Base-by-base conservation (phyloP, 2,329 filamentous ascomycete species). In the Sclerotinia sclerotiorum region DNA sequence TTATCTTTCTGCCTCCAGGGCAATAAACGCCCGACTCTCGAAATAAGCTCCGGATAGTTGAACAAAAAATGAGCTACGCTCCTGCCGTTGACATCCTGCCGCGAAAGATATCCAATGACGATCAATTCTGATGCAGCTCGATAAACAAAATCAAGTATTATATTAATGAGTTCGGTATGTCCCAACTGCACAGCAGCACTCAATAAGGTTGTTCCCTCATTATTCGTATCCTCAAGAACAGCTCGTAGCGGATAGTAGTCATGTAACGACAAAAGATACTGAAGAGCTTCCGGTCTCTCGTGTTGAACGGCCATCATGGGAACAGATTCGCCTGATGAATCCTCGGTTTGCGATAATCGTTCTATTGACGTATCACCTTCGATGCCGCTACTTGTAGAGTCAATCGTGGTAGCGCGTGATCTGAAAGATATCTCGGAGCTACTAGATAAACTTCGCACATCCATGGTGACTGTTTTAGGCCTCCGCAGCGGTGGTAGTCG, bases 41-140 rank as follows among this genome's bases (percentile, higher is more conserved):
- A 81, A 73, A 99, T 95, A 27, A 99, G 82, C 65, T 86, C 84
- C 2, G 95, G 95, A 11, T 92, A 90, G 76, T 97, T 91, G 81
- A 99, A 99, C 21, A 99, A 84, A 78, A 99, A 99, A 79, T 99
- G 95, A n/a, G 90, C 95, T 65, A 92, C 87, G 70, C 93, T 97
- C 73, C 95, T 89, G 29, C 94, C 95, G 82, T 93, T 90, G 49
- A 86, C 87, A 76, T 99, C 95, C 75, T 94, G 90, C 70, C 86
- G 83, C 5, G 86, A 83, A 60, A 98, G 80, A 76, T 99, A 98
- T 8, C 83, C 80, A 55, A 81, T 79, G 42, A 96, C 79, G 61
- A 85, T 82, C 21, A 83, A 80, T 65, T 87, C 81, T 24, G 85
- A 84, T 48, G 82, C 82, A 66, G 82, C 82, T 65, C 83, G 81